Evolutionary conservation across 225 moss, liverwort and hornwort species (phyloP).

Genomic region (Pseudoscleropodium purum): DNA sequence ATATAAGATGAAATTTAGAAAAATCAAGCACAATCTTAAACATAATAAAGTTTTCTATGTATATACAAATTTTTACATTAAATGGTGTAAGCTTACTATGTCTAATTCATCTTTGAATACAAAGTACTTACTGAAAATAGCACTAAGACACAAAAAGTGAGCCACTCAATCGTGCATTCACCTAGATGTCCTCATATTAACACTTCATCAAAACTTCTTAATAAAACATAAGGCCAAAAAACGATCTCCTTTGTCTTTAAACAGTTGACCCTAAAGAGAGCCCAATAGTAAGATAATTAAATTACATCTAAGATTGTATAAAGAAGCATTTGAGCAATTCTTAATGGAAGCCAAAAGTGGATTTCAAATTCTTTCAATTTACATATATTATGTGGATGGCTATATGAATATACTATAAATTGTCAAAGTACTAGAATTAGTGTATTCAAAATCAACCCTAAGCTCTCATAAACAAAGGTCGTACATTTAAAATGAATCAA

Average conservation of each 20-base stretch:
- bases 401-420: not conserved
- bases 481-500: too few species aligned
- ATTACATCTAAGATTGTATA: not conserved
- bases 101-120: too few species aligned
- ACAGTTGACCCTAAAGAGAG: not conserved
- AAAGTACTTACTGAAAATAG: too few species aligned
- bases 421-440: not conserved
- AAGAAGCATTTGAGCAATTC: not conserved
- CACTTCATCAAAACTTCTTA: not conserved
- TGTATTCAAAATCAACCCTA: not conserved
- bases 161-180: too few species aligned
- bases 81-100: too few species aligned
- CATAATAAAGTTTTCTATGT: too few species aligned
- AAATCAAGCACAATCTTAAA: too few species aligned
- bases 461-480: not conserved
- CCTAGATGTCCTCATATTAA: not conserved
- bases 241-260: not conserved
- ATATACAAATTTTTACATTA: too few species aligned
- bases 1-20: too few species aligned
- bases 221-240: not conserved
- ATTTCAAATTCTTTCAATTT: not conserved
- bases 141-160: too few species aligned
- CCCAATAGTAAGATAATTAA: not conserved
- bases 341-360: not conserved
- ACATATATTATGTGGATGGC: accelerated